phyloP scores from a whole-genome alignment of 1,284 basidiomycete genomes.

The Filobasidium uniguttulatum region DNA sequence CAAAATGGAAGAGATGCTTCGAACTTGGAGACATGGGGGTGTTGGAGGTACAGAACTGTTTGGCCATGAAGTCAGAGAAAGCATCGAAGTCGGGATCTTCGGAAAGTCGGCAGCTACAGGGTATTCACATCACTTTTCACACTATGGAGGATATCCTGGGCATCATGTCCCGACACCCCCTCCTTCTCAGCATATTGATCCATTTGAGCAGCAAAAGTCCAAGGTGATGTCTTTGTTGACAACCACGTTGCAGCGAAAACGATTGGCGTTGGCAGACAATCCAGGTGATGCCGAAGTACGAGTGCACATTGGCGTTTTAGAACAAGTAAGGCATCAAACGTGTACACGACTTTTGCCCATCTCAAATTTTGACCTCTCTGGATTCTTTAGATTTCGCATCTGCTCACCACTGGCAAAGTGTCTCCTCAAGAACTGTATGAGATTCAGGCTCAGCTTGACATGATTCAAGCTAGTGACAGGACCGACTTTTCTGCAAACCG shows the following conservation, averaged over 20 bases:
- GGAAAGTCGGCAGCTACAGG: conserved; percentile 46
- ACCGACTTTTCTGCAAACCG: too few species aligned
- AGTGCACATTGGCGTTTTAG: conserved; percentile 26
- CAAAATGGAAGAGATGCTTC: conserved; percentile 92
- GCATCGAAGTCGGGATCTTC: conserved; percentile 48
- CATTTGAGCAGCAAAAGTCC: background rate
- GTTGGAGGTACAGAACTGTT: conserved; percentile 70
- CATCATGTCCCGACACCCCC: background rate
- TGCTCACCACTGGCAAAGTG: conserved; percentile 24
- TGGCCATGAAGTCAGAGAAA: conserved; percentile 53
- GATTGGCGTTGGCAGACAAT: conserved; percentile 24
- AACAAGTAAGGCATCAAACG: conserved; percentile 9
- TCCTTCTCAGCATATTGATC: background rate
- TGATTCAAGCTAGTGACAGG: background rate
- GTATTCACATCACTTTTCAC: too few species aligned
- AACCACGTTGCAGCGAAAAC: conserved; percentile 23
- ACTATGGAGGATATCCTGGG: conserved; percentile 1
- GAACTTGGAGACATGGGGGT: conserved; percentile 78
- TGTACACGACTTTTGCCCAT: background rate
- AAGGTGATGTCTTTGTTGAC: conserved; percentile 2
- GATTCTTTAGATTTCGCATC: conserved; percentile 20
- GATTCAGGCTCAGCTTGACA: conserved; percentile 21
- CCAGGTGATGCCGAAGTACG: conserved; percentile 20
- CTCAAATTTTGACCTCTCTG: background rate
- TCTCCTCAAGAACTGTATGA: conserved; percentile 25